Conservation (phyloP, 2,329 filamentous ascomycete species). For the Trichoderma endophyticum region DNA sequence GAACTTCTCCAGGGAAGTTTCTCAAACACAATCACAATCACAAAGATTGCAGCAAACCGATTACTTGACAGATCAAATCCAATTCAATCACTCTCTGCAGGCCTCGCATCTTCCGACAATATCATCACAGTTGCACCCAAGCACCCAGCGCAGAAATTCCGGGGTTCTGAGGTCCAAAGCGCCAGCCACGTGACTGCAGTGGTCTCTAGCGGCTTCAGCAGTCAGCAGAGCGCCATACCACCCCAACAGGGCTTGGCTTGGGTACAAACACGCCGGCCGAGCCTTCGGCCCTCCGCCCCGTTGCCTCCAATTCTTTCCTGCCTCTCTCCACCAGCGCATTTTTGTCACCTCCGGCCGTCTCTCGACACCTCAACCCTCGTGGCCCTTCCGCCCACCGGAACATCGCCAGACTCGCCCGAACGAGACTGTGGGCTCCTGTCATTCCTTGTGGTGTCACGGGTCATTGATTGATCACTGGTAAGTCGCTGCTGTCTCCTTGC, state of each 20-base stretch:
- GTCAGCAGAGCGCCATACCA: constrained; percentile 14
- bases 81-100: neutral
- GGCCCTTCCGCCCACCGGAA: constrained; percentile 24
- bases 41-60: neutral
- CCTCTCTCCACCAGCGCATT: constrained; percentile 35
- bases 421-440: constrained; percentile 25
- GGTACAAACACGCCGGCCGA: constrained; percentile 29
- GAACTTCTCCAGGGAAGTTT: neutral
- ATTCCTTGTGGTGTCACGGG: constrained; percentile 36
- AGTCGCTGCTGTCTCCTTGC: constrained; percentile 35
- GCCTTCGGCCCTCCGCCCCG: constrained; percentile 26
- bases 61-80: neutral
- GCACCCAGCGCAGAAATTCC: neutral
- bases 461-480: constrained; percentile 51
- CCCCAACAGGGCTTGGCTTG: constrained; percentile 24
- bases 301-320: constrained; percentile 42
- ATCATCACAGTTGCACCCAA: neutral
- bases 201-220: constrained; percentile 8
- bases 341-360: constrained; percentile 35
- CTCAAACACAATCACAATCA: neutral
- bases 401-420: constrained; percentile 27
- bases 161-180: neutral
- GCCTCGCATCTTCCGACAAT: neutral
- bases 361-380: constrained; percentile 34
- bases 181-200: constrained; percentile 13